Conservation (phyloP, 306 rosid species). For the Glycine tomentella region DNA sequence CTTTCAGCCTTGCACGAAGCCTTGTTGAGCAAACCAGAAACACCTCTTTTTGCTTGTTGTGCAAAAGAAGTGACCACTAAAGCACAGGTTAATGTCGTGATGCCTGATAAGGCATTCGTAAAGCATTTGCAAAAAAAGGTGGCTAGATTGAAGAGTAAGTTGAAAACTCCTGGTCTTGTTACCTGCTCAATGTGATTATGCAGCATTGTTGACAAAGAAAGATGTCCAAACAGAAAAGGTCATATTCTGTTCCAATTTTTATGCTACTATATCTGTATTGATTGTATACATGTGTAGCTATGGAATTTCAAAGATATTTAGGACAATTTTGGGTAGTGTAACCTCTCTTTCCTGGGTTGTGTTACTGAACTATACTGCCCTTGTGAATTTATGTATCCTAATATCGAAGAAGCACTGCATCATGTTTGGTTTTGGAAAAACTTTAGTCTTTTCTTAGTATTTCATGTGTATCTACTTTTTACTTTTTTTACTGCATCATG, state of each 20-base stretch:
- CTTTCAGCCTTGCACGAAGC: slow-evolving; percentile 94
- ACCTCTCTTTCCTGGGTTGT: slow-evolving; percentile 1
- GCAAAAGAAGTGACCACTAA: slow-evolving; percentile 98
- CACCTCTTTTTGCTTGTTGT: slow-evolving; percentile 96
- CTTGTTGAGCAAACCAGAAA: slow-evolving; percentile 98
- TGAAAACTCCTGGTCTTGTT: slow-evolving; percentile 75
- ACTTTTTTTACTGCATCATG: too few species aligned
- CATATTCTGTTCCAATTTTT: slow-evolving; percentile 35
- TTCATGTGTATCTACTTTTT: too few species aligned
- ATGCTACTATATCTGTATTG: slow-evolving; percentile 34
- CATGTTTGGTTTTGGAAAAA: too few species aligned
- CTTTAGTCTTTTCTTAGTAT: too few species aligned
- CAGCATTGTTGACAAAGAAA: slow-evolving; percentile 80
- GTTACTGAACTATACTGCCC: too few species aligned
- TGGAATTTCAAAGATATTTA: too few species aligned
- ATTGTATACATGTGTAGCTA: too few species aligned
- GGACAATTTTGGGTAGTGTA: too few species aligned
- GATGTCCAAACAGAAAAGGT: slow-evolving; percentile 98
- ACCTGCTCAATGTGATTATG: slow-evolving; percentile 72
- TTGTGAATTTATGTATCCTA: slow-evolving; percentile 39
- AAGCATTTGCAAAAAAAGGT: slow-evolving; percentile 96
- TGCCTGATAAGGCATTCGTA: slow-evolving; percentile 96
- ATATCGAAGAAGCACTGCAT: not conserved
- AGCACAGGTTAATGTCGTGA: slow-evolving; percentile 99
- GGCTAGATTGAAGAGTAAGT: slow-evolving; percentile 94